These are phyloP conservation scores for Canna indica DNA, from an alignment of 176 grass and related monocot genomes.

Conservation along the genomic window DNA sequence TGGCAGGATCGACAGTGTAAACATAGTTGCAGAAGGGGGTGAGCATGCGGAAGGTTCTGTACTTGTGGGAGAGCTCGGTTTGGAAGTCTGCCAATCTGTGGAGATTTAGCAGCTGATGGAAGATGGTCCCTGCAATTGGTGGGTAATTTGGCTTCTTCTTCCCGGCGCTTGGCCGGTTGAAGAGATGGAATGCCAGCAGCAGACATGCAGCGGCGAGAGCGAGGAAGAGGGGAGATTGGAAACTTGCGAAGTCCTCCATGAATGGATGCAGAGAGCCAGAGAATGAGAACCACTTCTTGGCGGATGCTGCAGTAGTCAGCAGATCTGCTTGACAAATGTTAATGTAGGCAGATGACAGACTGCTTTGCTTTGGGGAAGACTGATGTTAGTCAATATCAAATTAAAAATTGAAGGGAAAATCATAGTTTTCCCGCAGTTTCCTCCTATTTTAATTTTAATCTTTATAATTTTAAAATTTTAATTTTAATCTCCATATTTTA, in stretches of 20 bases:
- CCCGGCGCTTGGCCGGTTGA: neutral
- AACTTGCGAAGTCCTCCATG: neutral
- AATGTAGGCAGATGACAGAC: too few relatives aligned
- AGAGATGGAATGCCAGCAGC: neutral
- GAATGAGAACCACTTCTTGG: too few relatives aligned
- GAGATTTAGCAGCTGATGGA: slow-evolving; percentile 9
- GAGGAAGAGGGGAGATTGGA: neutral
- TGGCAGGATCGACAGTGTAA: slow-evolving; percentile 12
- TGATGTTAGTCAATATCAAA: too few relatives aligned
- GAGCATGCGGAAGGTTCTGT: slow-evolving; percentile 9
- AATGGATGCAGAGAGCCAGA: neutral
- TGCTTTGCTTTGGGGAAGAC: too few relatives aligned
- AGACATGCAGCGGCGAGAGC: neutral
- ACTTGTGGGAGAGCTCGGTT: neutral
- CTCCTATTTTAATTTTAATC: too few relatives aligned
- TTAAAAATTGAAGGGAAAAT: too few relatives aligned
- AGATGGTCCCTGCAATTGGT: neutral
- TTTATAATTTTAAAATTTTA: too few relatives aligned
- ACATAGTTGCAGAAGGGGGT: slow-evolving; percentile 13
- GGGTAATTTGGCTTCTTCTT: neutral
- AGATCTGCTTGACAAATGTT: too few relatives aligned
- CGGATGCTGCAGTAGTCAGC: too few relatives aligned
- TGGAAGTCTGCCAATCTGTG: neutral
- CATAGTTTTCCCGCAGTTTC: too few relatives aligned
- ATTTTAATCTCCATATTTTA: too few relatives aligned